Conservation (phyloP, 2,329 filamentous ascomycete genomes). For the Clonostachys chloroleuca region DNA sequence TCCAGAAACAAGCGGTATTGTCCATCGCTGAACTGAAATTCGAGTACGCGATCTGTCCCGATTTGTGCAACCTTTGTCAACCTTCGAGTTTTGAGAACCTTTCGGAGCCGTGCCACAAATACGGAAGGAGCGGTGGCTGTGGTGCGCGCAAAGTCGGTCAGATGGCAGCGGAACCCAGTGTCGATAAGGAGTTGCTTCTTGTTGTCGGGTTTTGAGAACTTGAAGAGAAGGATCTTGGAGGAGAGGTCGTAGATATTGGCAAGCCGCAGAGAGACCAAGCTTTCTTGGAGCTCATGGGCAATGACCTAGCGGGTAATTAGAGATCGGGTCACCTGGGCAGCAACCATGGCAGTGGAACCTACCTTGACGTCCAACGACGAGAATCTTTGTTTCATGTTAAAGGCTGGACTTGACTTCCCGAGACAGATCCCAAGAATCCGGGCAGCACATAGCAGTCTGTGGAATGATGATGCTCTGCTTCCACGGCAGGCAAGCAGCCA, state of each 20-base stretch:
- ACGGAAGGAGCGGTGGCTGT: conserved; percentile 79
- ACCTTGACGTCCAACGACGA: conserved; percentile 77
- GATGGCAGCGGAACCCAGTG: conserved; percentile 91
- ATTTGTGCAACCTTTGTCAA: conserved; percentile 80
- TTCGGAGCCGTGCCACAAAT: conserved; percentile 82
- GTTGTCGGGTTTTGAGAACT: conserved; percentile 85
- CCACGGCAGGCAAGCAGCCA: no score
- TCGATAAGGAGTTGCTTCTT: conserved; percentile 91
- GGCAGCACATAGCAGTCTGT: no score
- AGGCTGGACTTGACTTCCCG: background rate
- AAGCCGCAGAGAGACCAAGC: conserved; percentile 73
- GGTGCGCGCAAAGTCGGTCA: conserved; percentile 85
- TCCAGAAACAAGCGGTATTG: conserved; percentile 84
- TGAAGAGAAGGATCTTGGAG: conserved; percentile 91
- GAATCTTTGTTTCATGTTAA: conserved; percentile 72
- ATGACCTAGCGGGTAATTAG: conserved; percentile 61
- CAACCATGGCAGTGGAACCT: conserved; percentile 2
- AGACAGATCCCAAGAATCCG: no score
- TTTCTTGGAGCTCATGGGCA: conserved; percentile 81
- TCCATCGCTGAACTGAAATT: conserved; percentile 90
- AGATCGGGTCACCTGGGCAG: background rate
- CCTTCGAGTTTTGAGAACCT: conserved; percentile 80
- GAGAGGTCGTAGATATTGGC: conserved; percentile 96
- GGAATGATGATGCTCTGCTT: no score
- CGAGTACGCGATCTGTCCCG: conserved; percentile 88